Base-by-base conservation (phyloP, 306 rosid genomes). In the Pterocarpus macrocarpus region DNA sequence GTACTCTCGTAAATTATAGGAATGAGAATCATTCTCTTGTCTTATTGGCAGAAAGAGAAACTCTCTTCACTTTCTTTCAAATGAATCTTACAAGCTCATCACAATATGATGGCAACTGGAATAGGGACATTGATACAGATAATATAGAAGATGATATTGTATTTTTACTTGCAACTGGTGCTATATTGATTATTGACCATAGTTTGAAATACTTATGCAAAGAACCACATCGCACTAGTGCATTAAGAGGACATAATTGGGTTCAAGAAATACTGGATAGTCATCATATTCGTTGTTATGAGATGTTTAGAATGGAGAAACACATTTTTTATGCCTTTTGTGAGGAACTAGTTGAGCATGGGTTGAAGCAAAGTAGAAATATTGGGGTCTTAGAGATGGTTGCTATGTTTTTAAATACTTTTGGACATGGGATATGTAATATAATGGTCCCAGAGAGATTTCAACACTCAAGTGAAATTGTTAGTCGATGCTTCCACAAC, bases 111-210 rank as follows among this genome's bases (percentile, higher is more conserved):
- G 7, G 7, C 57, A 52, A 52, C 1, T 14, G 17, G 57, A 15
- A 13, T 15, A 6, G 2, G 4, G 57, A 52, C 14, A 15, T 0
- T 52, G 2, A 52, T 52, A 13, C 1, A 4, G 57, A 15, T 6
- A 15, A 52, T 52, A 22, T 22, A 22, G 57, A 2, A 52, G 57
- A 52, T 13, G 63, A 57, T 90, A 86, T 57, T 2, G 12, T 57
- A 7, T 22, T 16, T 57, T 2, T 57, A 17, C 13, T 57, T 7
- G 34, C 63, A 57, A 57, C 12, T 5, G 12, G 63, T 1, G 12
- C 33, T 57, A 8, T 17, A 22, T 22, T 57, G 11, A 57, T 57
- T 57, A 1, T 57, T 57, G 34, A 57, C 4, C 4, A 57, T 57
- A 57, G 34, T 22, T 7, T 7, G 4, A 57, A 57, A 57, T 57